A percentile compares a stretch with the other conserved stretches of the same genome.
These are phyloP conservation scores for Euryodendron excelsum DNA, from an alignment of 148 eudicot species.

Conservation along the genomic window DNA sequence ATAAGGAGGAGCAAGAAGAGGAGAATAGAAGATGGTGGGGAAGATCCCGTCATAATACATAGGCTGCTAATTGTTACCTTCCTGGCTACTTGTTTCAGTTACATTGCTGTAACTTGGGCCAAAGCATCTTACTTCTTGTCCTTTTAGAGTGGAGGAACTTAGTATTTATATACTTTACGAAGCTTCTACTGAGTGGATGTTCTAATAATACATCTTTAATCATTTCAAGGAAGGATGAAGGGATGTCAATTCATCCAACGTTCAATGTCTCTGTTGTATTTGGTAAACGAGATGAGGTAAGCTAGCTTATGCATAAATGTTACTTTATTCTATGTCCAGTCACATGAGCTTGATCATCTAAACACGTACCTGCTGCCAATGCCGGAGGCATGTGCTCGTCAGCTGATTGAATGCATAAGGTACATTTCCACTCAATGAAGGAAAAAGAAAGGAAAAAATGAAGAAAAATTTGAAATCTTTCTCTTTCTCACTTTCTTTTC, in stretches of 20 bases:
- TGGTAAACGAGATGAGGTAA: constrained; percentile 94
- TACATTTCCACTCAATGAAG: constrained; percentile 21
- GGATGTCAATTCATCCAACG: constrained; percentile 55
- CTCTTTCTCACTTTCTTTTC: too few species aligned
- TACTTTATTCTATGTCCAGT: not conserved
- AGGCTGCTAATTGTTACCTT: not conserved
- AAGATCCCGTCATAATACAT: not conserved
- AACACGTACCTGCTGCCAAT: constrained; percentile 57
- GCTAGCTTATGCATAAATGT: constrained; percentile 9
- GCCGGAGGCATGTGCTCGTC: constrained; percentile 79
- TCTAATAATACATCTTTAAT: not conserved
- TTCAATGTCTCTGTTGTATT: constrained; percentile 61
- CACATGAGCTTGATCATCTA: constrained; percentile 18
- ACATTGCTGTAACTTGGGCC: not conserved
- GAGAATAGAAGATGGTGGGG: not conserved
- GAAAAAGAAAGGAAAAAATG: too few species aligned
- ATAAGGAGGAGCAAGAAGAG: not conserved
- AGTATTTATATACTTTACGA: not conserved
- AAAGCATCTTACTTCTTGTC: not conserved
- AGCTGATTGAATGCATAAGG: constrained; percentile 85
- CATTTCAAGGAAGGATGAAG: constrained; percentile 64
- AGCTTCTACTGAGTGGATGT: not conserved
- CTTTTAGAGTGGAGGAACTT: not conserved
- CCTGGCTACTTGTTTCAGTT: not conserved
- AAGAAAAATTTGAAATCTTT: too few species aligned